A percentile compares a stretch with the other conserved stretches of the same genome.
Evolutionary conservation across 345 rosid species (phyloP).

Genomic region (Populus nigra): DNA sequence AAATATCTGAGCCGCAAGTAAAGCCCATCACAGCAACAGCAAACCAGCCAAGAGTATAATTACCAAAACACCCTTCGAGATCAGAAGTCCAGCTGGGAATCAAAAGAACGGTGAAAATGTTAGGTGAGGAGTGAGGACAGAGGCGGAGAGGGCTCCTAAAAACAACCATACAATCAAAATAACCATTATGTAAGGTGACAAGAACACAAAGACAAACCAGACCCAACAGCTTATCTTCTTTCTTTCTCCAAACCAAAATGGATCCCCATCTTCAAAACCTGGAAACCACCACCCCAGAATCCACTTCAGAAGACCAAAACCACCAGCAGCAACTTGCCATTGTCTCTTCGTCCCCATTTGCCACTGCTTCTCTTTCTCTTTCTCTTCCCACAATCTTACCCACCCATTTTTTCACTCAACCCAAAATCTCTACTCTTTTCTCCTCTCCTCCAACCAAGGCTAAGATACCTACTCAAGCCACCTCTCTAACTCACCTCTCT

Average conservation of each 20-base stretch:
- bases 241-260: conserved; percentile 24
- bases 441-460: conserved; percentile 54
- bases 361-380: conserved; percentile 56
- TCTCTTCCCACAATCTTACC: conserved; percentile 47
- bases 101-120: background rate
- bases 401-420: conserved; percentile 49
- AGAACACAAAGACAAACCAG: background rate
- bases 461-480: conserved; percentile 70
- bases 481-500: conserved; percentile 52
- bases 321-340: conserved; percentile 25
- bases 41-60: background rate
- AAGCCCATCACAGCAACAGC: too few species aligned
- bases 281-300: conserved; percentile 29
- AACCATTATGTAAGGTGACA: background rate
- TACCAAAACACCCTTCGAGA: conserved; percentile 7
- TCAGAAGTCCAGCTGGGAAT: background rate
- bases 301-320: conserved; percentile 25
- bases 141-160: too few species aligned
- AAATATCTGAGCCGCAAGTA: too few species aligned
- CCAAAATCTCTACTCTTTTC: conserved; percentile 42
- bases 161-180: background rate
- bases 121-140: background rate
- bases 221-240: background rate
- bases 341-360: conserved; percentile 54
- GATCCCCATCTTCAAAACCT: conserved; percentile 38